Conservation (phyloP, 2,329 filamentous ascomycete genomes). For the Alternaria panax region DNA sequence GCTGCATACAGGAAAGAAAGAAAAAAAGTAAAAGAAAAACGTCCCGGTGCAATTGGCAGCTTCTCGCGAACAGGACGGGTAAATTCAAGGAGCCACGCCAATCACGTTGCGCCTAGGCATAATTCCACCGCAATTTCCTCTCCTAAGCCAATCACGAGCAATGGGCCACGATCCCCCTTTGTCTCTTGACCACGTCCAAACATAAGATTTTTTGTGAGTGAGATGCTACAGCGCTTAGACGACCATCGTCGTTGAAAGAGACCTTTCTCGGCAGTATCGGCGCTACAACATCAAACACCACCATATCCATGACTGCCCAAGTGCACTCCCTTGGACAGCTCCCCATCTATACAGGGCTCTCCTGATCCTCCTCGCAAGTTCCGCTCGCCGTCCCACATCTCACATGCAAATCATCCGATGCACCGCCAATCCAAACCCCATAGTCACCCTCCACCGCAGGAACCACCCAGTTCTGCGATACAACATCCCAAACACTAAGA, state of each 20-base stretch:
- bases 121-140: slow-evolving; percentile 12
- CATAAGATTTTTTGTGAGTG: neutral
- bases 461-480: slow-evolving; percentile 65
- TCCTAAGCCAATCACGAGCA: slow-evolving; percentile 6
- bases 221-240: neutral
- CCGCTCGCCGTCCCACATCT: slow-evolving; percentile 55
- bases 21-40: neutral
- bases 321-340: neutral
- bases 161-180: neutral
- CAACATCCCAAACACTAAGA: slow-evolving; percentile 69
- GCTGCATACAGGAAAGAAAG: neutral
- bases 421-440: slow-evolving; percentile 66
- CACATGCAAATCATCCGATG: slow-evolving; percentile 61
- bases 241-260: neutral
- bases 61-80: slow-evolving; percentile 2
- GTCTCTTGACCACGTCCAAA: neutral
- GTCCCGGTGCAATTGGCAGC: neutral
- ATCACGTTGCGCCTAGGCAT: slow-evolving; percentile 9
- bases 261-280: neutral
- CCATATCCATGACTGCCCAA: neutral
- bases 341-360: slow-evolving; percentile 32
- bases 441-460: slow-evolving; percentile 46
- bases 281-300: neutral
- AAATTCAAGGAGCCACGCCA: slow-evolving; percentile 4
- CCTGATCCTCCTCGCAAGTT: slow-evolving; percentile 26